phyloP scores from a whole-genome alignment of 164 flowering plant species.

The Tetracentron sinense region DNA sequence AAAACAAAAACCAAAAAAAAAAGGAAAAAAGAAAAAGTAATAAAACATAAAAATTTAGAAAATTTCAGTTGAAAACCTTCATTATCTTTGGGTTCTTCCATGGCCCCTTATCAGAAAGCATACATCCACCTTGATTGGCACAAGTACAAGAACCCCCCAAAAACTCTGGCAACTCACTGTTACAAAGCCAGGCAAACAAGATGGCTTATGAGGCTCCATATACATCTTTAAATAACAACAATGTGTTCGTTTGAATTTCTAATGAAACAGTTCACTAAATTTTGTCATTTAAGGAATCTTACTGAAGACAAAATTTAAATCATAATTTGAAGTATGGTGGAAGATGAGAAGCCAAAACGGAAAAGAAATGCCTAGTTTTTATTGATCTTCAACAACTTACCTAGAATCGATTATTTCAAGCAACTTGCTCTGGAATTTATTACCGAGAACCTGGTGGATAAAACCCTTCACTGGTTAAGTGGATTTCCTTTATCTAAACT shows the following conservation, averaged over 20 bases:
- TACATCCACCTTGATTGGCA: slow-evolving; percentile 81
- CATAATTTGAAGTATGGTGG: neutral
- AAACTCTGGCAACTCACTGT: slow-evolving; percentile 85
- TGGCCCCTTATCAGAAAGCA: slow-evolving; percentile 87
- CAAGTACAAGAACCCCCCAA: slow-evolving; percentile 86
- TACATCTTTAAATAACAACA: no score
- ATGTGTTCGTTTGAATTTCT: neutral
- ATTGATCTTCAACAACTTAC: slow-evolving; percentile 23
- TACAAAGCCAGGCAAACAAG: slow-evolving; percentile 10
- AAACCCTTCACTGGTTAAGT: slow-evolving; percentile 7
- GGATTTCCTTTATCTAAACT: neutral
- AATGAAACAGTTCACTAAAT: no score
- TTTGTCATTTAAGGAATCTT: no score
- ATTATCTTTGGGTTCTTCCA: slow-evolving; percentile 77
- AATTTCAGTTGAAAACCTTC: slow-evolving; percentile 37
- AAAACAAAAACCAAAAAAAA: slow-evolving; percentile 1
- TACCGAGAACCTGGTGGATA: slow-evolving; percentile 69
- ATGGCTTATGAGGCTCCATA: neutral
- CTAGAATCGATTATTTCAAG: slow-evolving; percentile 85
- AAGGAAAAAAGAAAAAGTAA: no score
- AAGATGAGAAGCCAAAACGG: slow-evolving; percentile 1
- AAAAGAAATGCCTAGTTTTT: no score
- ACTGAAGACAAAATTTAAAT: no score
- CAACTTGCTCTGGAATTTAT: slow-evolving; percentile 88
- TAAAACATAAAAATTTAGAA: no score